Evolutionary conservation across 768 basidiomycete species (phyloP), one percentile per base, ranked within the genome.

Genomic region (Fomitopsis pulvina): DNA sequence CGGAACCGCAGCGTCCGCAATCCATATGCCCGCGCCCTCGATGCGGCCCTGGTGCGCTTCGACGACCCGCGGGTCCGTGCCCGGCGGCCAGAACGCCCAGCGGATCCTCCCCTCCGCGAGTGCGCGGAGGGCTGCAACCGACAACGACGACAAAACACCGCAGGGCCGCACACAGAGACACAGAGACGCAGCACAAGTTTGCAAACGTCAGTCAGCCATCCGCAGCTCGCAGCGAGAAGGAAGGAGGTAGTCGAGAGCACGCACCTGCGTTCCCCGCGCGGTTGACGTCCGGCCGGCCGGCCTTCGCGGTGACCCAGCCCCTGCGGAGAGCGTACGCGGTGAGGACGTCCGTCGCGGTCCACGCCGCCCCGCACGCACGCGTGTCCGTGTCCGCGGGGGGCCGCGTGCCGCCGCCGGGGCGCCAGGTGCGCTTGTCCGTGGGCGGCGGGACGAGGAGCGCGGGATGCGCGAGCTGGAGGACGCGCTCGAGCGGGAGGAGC

Each of bases 321-420:
- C 86, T 89, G 50, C 75, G 71, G 44, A 77, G 63, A 1, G 94
- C 92, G 64, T 86, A 87, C 2, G 85, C 82, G 4, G 76, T 80
- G 52, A 96, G 74, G 43, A 97, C 75, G 57, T 91, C 87, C 71
- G 87, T 89, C 3, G 92, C 84, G 0, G 91, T 92, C 94, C 93
- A 96, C 24, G 54, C 45, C 2, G 54, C 38, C 60, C 20, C 51
- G 52, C 24, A 58, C 41, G 45, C 40, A 21, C 6, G 21, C 26
- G 12, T 62, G 18, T 16, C 45, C n/a, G 61, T 54, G 39, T 45
- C 53, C 18, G 59, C 60, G 50, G 58, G 68, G 54, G 62, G 68
- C 30, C 12, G 56, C 52, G 50, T 58, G 34, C 53, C 63, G 34
- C n/a, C n/a, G 1, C 57, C 62, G 53, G 47, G 74, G 46, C 90